These are phyloP conservation scores for Tetradesmus lagerheimii DNA, from an alignment of 139 green algal genomes.

Conservation along the genomic window DNA sequence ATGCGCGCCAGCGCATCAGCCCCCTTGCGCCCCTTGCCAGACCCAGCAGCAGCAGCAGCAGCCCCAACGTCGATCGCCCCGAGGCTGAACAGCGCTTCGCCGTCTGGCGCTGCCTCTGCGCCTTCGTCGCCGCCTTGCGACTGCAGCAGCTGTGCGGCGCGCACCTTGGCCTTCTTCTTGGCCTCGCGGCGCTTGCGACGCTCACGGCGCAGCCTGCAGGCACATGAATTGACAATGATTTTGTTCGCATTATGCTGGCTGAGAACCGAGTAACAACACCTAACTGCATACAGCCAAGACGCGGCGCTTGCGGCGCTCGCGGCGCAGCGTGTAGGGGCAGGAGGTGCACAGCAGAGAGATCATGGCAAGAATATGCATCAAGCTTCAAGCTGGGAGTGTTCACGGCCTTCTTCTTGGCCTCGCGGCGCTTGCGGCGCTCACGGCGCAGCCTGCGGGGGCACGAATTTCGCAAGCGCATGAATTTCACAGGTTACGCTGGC, in stretches of 20 bases:
- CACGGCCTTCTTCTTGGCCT: conserved; percentile 90
- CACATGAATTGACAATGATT: too few relatives aligned
- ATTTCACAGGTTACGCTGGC: too few relatives aligned
- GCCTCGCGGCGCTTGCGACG: conserved; percentile 76
- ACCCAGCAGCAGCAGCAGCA: conserved; percentile 1
- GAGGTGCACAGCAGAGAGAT: conserved; percentile 9
- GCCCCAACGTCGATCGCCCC: background rate
- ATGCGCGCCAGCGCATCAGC: background rate
- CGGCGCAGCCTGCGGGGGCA: conserved; percentile 55
- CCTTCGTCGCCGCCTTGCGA: conserved; percentile 57
- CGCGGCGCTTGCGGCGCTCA: conserved; percentile 75
- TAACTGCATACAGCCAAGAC: too few relatives aligned
- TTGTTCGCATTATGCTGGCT: too few relatives aligned
- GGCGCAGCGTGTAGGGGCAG: too few relatives aligned
- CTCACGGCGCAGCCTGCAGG: conserved; percentile 66
- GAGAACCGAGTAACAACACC: too few relatives aligned
- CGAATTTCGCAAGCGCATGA: too few relatives aligned
- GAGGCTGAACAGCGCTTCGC: conserved; percentile 63
- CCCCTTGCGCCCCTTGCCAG: background rate
- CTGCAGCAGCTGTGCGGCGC: conserved; percentile 70
- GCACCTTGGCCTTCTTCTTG: conserved; percentile 85
- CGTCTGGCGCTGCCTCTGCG: conserved; percentile 32
- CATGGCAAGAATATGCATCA: background rate
- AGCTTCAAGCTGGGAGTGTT: too few relatives aligned
- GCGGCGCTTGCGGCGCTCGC: conserved; percentile 73